Percentiles rank a stretch among this genome's conserved stretches.
phyloP scores from a whole-genome alignment of 2,329 filamentous ascomycete species.

The Curvularia verruculosa region DNA sequence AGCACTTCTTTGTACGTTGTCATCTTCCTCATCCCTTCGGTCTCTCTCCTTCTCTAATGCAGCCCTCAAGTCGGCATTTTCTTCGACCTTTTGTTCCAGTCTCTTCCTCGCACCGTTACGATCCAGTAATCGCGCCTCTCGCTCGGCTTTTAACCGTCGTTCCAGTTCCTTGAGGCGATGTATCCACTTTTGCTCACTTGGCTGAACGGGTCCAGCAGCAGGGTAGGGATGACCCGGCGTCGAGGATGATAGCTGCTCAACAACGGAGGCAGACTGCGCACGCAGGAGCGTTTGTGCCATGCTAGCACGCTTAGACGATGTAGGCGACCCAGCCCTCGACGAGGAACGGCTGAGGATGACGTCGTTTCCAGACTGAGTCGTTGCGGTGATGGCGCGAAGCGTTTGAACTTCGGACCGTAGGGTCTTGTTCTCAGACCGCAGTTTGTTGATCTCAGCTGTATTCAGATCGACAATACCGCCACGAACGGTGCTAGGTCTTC shows the following conservation, averaged over 20 bases:
- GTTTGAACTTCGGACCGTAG: constrained; percentile 70
- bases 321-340: constrained; percentile 38
- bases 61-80: constrained; percentile 72
- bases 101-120: constrained; percentile 81
- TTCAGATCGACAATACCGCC: constrained; percentile 49
- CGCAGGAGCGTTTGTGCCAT: constrained; percentile 61
- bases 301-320: constrained; percentile 50
- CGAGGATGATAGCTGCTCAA: constrained; percentile 51
- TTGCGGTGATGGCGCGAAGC: constrained; percentile 56
- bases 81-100: constrained; percentile 74
- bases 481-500: constrained; percentile 48
- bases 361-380: constrained; percentile 32
- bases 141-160: constrained; percentile 83
- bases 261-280: constrained; percentile 59
- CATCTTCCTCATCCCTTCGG: constrained; percentile 29
- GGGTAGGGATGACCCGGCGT: constrained; percentile 42
- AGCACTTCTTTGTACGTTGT: constrained; percentile 23
- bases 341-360: constrained; percentile 34
- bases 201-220: constrained; percentile 48
- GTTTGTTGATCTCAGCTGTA: constrained; percentile 62
- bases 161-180: constrained; percentile 86
- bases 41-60: constrained; percentile 66
- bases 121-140: constrained; percentile 84
- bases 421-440: constrained; percentile 65
- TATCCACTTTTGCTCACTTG: constrained; percentile 78